phyloP scores from a whole-genome alignment of 2,329 filamentous ascomycete species.

The Neofusicoccum sp. region DNA sequence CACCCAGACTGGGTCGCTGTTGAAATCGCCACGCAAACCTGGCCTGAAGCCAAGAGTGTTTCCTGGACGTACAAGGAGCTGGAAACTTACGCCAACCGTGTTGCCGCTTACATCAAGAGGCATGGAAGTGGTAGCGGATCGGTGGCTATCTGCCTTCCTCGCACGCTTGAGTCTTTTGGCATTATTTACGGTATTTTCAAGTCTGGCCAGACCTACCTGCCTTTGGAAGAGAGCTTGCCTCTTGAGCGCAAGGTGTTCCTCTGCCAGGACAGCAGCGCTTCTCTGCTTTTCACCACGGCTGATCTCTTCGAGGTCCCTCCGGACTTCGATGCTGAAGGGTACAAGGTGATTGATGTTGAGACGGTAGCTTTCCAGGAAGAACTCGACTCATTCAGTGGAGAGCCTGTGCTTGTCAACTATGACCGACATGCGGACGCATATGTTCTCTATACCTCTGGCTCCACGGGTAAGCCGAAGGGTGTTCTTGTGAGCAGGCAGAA shows the following conservation, averaged over 20 bases:
- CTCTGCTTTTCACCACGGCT: conserved; percentile 17
- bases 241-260: conserved; percentile 39
- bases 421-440: conserved; percentile 8
- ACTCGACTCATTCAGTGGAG: not conserved
- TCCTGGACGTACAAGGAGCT: conserved; percentile 33
- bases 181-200: conserved; percentile 49
- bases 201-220: conserved; percentile 39
- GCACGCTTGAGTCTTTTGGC: conserved; percentile 77
- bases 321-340: conserved; percentile 25
- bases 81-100: conserved; percentile 10
- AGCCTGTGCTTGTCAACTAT: not conserved
- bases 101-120: conserved; percentile 50
- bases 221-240: conserved; percentile 41
- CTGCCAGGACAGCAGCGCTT: conserved; percentile 28
- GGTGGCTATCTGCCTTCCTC: conserved; percentile 76
- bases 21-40: conserved; percentile 62
- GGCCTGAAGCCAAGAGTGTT: conserved; percentile 52
- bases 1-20: conserved; percentile 67
- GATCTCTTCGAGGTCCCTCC: conserved; percentile 26
- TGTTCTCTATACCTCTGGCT: conserved; percentile 94
- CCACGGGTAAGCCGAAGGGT: conserved; percentile 98
- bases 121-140: conserved; percentile 40
- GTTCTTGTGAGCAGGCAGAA: conserved; percentile 49
- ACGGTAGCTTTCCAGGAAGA: conserved; percentile 1
- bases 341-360: conserved; percentile 22